Conservation (phyloP, 768 basidiomycete genomes). For the Serendipita sp. region DNA sequence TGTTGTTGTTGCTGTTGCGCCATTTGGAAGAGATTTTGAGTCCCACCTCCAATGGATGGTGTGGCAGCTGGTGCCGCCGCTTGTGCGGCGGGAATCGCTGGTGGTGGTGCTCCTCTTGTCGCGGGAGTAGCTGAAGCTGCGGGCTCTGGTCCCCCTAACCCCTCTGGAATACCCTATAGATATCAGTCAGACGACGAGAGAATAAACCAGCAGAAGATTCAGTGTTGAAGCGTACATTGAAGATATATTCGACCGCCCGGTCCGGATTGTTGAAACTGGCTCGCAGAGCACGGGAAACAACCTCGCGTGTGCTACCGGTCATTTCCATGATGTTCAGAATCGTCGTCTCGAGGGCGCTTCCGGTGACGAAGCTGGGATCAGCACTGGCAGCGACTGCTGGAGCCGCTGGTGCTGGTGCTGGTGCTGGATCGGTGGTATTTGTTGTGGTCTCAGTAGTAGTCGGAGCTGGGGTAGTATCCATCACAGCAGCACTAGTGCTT, state of each 20-base stretch:
- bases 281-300: constrained; percentile 69
- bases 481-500: constrained; percentile 22
- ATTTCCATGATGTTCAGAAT: constrained; percentile 81
- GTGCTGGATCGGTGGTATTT: background rate
- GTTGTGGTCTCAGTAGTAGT: constrained; percentile 14
- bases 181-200: background rate
- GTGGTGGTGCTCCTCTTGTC: constrained; percentile 21
- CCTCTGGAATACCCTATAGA: constrained; percentile 61
- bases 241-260: constrained; percentile 93
- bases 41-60: constrained; percentile 17
- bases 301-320: constrained; percentile 70
- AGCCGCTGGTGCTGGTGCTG: constrained; percentile 17
- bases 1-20: constrained; percentile 40
- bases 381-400: constrained; percentile 27
- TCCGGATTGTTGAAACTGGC: constrained; percentile 97
- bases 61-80: constrained; percentile 15
- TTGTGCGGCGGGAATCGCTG: constrained; percentile 22
- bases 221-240: constrained; percentile 45
- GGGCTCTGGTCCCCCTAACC: constrained; percentile 29
- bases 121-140: constrained; percentile 23
- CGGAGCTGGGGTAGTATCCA: constrained; percentile 23
- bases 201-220: constrained; percentile 10
- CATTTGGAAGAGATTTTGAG: constrained; percentile 82
- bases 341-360: constrained; percentile 55
- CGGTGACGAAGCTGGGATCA: constrained; percentile 52